These are phyloP conservation scores for Termitomyces titanicus DNA, from an alignment of 768 basidiomycete species.

Conservation along the genomic window DNA sequence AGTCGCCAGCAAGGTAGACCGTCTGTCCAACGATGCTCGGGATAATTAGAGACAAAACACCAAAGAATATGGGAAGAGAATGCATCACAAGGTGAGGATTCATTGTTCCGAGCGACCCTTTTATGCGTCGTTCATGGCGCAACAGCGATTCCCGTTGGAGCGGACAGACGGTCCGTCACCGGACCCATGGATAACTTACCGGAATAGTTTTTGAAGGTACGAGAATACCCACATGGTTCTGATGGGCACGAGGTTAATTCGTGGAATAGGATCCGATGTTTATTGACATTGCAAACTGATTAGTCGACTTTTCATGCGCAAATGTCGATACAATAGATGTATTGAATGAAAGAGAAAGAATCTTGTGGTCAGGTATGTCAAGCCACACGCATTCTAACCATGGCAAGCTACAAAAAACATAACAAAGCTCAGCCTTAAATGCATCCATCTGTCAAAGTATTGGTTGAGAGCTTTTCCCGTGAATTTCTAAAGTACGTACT, in stretches of 20 bases:
- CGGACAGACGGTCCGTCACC: background rate
- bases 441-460: background rate
- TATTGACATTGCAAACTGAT: no score
- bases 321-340: no score
- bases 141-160: background rate
- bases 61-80: background rate
- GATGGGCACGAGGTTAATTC: background rate
- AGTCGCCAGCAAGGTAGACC: slow-evolving; percentile 41
- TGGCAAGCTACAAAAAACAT: background rate
- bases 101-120: background rate
- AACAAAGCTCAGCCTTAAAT: background rate
- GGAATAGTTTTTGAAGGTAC: background rate
- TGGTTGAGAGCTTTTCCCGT: background rate
- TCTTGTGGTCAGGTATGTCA: no score
- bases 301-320: background rate
- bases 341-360: no score
- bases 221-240: background rate
- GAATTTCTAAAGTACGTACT: background rate
- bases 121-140: background rate
- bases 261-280: background rate
- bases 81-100: background rate
- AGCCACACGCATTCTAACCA: background rate
- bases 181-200: background rate
- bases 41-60: slow-evolving; percentile 7
- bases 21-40: slow-evolving; percentile 27